Evolutionary conservation across 441 rosid species (phyloP).

Genomic region (Pelargonium myrrhifolium): DNA sequence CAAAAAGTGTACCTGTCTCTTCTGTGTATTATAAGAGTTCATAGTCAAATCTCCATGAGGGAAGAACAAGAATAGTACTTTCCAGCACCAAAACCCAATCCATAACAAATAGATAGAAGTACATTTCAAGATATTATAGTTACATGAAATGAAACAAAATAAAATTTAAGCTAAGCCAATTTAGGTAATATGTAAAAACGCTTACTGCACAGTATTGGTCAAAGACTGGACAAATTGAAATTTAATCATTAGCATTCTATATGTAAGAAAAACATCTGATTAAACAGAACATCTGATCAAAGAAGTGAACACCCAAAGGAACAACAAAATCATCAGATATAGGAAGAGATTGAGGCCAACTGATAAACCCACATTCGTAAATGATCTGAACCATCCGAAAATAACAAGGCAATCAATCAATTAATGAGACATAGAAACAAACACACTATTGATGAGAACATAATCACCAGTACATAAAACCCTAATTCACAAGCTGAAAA

Average conservation of each 20-base stretch:
- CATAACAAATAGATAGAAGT: not conserved
- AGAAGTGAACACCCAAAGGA: not conserved
- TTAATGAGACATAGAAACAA: not conserved
- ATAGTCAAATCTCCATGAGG: conserved; percentile 5
- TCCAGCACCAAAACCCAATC: not conserved
- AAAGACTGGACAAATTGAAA: not conserved
- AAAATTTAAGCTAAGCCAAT: not conserved
- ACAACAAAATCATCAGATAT: too few relatives aligned
- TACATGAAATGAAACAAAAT: not conserved
- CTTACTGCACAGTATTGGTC: not conserved
- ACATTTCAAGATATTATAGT: not conserved
- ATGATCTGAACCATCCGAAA: not conserved
- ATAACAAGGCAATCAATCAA: not conserved
- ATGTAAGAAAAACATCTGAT: not conserved
- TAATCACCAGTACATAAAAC: not conserved
- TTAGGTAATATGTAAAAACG: not conserved
- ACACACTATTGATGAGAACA: not conserved
- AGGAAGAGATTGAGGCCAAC: not conserved
- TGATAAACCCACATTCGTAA: not conserved
- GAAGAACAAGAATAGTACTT: not conserved
- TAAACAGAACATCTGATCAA: not conserved
- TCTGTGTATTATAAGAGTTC: conserved; percentile 30
- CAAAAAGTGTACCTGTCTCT: conserved; percentile 28
- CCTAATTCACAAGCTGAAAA: not conserved
- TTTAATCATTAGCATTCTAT: too few relatives aligned